Evolutionary conservation across 148 eudicot species (phyloP), one percentile per base, ranked within the genome.

Genomic region (Chenopodium suecicum): DNA sequence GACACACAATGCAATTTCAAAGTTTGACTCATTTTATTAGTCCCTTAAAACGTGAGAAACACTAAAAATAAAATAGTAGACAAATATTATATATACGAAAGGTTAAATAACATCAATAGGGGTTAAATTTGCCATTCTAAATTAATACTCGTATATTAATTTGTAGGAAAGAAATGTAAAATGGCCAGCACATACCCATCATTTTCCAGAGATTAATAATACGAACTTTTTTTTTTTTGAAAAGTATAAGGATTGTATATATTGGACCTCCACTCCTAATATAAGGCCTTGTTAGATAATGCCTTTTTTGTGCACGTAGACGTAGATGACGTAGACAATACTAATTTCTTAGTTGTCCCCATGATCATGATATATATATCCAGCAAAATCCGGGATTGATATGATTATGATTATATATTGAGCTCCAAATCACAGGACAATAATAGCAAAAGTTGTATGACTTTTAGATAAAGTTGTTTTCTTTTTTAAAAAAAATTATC

Each of bases 11-110:
- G 44, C 44, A 41, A 41, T 41, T 25, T 80, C 44, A 34, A 74
- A 67, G 47, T 69, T 69, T 76, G 60, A 62, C 41, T 80, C 44
- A 23, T 70, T 84, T 80, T 71, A 41, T 80, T 71, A 41, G 78
- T 70, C 66, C 63, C 25, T 77, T 22, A 48, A 56, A 78, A 81
- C 82, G 84, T 85, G 87, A 81, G 34, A 54, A 54, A 34, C 75
- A 72, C 78, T 80, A 41, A 41, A 41, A 41, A 41, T 41, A 41
- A 41, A 41, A 41, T 41, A 41, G 44, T 41, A 37, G 41, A 41
- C 5, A 41, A 8, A 41, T 41, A 41, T 0, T 41, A 41, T 41
- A 41, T 41, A 8, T 41, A 6, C 44, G 44, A 41, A 41, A 4
- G 44, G 8, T 41, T 41, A 37, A 37, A 37, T 37, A 37, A 37